Percentiles rank a stretch among this genome's conserved stretches.
These are phyloP conservation scores for Phalaenopsis equestris DNA, from an alignment of 106 monocot genomes.

Conservation along the genomic window DNA sequence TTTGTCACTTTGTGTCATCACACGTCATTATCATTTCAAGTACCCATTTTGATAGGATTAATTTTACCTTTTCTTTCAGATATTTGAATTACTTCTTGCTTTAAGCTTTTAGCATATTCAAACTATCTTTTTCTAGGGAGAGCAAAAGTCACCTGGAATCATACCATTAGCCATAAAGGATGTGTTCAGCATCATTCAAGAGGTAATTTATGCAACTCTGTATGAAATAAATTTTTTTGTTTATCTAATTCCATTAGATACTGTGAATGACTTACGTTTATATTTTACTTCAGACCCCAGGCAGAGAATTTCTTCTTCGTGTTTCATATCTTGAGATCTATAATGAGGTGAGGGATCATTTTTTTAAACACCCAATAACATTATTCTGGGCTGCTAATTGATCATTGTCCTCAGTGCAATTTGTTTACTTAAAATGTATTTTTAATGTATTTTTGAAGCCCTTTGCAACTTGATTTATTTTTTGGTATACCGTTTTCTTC, in stretches of 20 bases:
- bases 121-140: slow-evolving; percentile 48
- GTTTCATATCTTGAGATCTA: slow-evolving; percentile 99
- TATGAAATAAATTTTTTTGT: not conserved
- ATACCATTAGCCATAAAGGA: slow-evolving; percentile 96
- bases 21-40: not conserved
- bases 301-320: slow-evolving; percentile 92
- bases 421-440: not conserved
- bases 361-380: not conserved
- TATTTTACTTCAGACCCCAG: slow-evolving; percentile 53
- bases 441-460: not conserved
- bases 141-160: slow-evolving; percentile 96
- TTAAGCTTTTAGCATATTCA: not conserved
- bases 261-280: slow-evolving; percentile 3
- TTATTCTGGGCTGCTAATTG: not conserved
- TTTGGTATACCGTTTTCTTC: not conserved
- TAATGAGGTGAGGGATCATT: slow-evolving; percentile 67
- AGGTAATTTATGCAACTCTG: slow-evolving; percentile 35
- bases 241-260: not conserved
- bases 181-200: slow-evolving; percentile 98
- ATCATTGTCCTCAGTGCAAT: not conserved
- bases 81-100: not conserved
- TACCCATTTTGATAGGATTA: not conserved
- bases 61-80: not conserved
- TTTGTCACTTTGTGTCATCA: not conserved
- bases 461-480: not conserved